Evolutionary conservation across 768 basidiomycete genomes (phyloP).

Genomic region (Pulveroboletus sp.): DNA sequence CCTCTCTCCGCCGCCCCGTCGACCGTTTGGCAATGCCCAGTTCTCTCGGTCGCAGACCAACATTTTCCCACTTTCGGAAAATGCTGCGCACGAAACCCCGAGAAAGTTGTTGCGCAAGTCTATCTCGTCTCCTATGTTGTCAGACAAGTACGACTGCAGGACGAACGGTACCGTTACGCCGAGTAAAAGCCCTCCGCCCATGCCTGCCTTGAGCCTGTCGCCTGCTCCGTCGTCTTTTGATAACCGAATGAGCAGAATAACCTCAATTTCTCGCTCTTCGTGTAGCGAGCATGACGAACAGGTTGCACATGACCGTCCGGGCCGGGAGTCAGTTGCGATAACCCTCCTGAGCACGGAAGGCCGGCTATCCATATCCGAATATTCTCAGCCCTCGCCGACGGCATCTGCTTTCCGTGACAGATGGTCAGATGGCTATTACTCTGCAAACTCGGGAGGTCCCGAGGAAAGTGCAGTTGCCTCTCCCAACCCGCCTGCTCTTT

Average conservation of each 20-base stretch:
- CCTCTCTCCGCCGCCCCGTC: conserved; percentile 62
- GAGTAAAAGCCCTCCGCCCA: conserved; percentile 44
- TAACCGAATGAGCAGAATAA: conserved; percentile 26
- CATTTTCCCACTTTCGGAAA: conserved; percentile 27
- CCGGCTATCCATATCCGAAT: conserved; percentile 60
- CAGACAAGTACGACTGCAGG: conserved; percentile 39
- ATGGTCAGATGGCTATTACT: conserved; percentile 34
- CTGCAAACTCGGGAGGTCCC: conserved; percentile 21
- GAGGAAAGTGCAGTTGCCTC: conserved; percentile 11
- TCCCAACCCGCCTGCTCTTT: conserved; percentile 22
- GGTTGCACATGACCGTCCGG: conserved; percentile 23
- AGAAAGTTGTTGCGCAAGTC: conserved; percentile 40
- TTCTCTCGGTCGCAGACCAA: conserved; percentile 60
- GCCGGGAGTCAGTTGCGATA: conserved; percentile 47
- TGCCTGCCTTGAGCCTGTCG: conserved; percentile 32
- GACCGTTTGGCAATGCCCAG: conserved; percentile 37
- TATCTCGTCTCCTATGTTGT: conserved; percentile 52
- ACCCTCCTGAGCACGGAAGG: conserved; percentile 40
- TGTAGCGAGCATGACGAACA: conserved; percentile 41
- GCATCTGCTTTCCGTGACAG: conserved; percentile 76
- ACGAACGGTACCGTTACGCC: conserved; percentile 26
- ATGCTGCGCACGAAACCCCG: conserved; percentile 7
- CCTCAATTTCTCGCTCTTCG: conserved; percentile 29
- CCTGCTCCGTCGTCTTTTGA: conserved; percentile 25
- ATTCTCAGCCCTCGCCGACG: conserved; percentile 70